Conservation (phyloP, 1,284 basidiomycete species). For the Trametes hirsuta region DNA sequence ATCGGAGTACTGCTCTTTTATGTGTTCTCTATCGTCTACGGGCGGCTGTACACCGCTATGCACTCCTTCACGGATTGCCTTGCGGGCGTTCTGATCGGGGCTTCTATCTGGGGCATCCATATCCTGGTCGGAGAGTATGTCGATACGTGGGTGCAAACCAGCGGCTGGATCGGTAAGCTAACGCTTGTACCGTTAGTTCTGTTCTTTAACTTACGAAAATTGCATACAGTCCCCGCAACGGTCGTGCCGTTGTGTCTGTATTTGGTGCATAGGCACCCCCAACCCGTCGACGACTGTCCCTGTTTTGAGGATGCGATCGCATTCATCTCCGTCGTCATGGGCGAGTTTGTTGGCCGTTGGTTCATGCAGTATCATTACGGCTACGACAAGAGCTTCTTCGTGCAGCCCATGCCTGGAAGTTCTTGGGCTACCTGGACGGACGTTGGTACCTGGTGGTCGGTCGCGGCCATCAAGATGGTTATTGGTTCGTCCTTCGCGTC, state of each 20-base stretch:
- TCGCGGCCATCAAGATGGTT: conserved; percentile 64
- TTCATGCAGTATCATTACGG: conserved; percentile 41
- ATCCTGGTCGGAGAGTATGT: conserved; percentile 42
- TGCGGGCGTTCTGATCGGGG: conserved; percentile 69
- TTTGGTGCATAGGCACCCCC: conserved; percentile 87
- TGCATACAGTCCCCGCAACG: conserved; percentile 62
- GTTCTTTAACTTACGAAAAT: not conserved
- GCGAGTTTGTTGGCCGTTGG: conserved; percentile 76
- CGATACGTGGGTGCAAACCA: conserved; percentile 53
- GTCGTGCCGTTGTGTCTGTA: conserved; percentile 70
- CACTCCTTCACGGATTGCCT: conserved; percentile 83
- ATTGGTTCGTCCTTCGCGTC: conserved; percentile 43
- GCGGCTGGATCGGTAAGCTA: conserved; percentile 56
- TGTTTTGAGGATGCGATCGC: conserved; percentile 99
- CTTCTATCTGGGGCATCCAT: conserved; percentile 65
- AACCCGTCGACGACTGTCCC: conserved; percentile 94
- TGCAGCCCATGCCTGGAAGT: conserved; percentile 59
- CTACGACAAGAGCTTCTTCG: conserved; percentile 38
- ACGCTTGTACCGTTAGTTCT: not conserved
- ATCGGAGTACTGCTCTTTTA: conserved; percentile 61
- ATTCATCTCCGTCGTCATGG: conserved; percentile 84
- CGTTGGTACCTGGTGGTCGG: conserved; percentile 54
- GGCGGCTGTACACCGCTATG: conserved; percentile 91
- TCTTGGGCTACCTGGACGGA: conserved; percentile 55
- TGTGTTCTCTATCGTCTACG: conserved; percentile 82